Conservation (phyloP, 805 yeast genomes). For the Candida chilensis region DNA sequence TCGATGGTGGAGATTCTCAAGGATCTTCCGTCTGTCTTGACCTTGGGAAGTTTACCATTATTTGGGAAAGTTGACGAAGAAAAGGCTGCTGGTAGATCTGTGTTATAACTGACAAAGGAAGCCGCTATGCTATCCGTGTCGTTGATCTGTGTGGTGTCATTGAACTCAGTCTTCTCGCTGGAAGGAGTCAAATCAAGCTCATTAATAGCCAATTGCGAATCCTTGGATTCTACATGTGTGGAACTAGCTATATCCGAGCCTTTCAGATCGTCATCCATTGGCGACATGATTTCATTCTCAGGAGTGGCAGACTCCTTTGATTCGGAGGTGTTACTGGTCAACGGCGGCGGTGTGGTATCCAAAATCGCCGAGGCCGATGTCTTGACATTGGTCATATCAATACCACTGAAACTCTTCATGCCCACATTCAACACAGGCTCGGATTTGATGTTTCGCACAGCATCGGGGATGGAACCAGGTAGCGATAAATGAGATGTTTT, state of each 20-base stretch:
- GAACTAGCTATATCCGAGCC: slow-evolving; percentile 1
- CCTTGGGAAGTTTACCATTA: slow-evolving; percentile 1
- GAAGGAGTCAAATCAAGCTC: neutral
- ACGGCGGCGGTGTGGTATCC: neutral
- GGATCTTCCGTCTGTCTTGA: neutral
- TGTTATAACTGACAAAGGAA: neutral
- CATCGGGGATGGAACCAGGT: neutral
- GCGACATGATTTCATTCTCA: neutral
- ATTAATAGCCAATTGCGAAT: neutral
- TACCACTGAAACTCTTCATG: too few relatives aligned
- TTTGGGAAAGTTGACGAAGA: too few relatives aligned
- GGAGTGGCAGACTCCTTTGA: neutral
- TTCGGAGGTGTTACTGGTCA: neutral
- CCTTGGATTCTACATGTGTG: neutral
- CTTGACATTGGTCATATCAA: neutral
- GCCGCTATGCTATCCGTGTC: neutral
- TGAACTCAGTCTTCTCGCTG: too few relatives aligned
- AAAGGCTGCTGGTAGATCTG: too few relatives aligned
- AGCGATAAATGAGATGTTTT: neutral
- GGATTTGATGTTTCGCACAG: neutral
- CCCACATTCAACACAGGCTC: too few relatives aligned
- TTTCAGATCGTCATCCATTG: too few relatives aligned
- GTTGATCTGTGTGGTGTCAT: too few relatives aligned
- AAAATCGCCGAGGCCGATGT: neutral
- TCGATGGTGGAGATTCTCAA: neutral